These are phyloP conservation scores for Sphagnurus paluster DNA, from an alignment of 1,284 basidiomycete species.

Conservation along the genomic window DNA sequence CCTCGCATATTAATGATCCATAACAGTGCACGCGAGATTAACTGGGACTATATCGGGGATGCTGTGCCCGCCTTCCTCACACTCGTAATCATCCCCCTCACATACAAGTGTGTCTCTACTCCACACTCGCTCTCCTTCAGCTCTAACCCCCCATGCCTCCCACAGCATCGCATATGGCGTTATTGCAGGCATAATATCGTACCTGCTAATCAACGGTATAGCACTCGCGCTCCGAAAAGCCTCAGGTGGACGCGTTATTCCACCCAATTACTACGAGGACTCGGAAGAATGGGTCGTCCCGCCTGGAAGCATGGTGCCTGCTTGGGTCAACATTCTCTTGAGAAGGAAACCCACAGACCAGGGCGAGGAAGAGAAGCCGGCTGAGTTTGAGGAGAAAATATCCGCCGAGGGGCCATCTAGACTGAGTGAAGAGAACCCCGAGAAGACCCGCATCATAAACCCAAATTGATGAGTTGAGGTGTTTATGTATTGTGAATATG, in stretches of 20 bases:
- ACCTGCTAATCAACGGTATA: conserved; percentile 74
- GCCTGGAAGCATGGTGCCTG: conserved; percentile 65
- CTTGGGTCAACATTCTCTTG: conserved; percentile 70
- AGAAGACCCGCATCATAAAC: too few species aligned
- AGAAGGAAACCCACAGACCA: too few species aligned
- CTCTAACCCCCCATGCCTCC: conserved; percentile 3
- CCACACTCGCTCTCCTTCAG: neutral
- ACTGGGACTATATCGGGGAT: conserved; percentile 89
- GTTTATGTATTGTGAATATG: too few species aligned
- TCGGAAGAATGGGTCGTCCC: conserved; percentile 72
- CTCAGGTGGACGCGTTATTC: conserved; percentile 62
- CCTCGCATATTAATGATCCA: neutral
- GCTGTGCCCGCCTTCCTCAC: conserved; percentile 84
- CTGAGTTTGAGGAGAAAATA: neutral
- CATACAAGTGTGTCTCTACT: conserved; percentile 63
- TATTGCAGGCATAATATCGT: conserved; percentile 76
- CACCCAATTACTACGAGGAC: conserved; percentile 63
- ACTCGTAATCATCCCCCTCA: conserved; percentile 74
- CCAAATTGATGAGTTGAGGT: too few species aligned
- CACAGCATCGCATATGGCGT: conserved; percentile 88
- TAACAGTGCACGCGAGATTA: conserved; percentile 73
- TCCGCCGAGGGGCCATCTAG: too few species aligned
- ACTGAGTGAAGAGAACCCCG: too few species aligned
- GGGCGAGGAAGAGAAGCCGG: too few species aligned
- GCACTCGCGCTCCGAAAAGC: conserved; percentile 60